A percentile compares a stretch with the other conserved stretches of the same genome.
Conservation (phyloP, 768 basidiomycete genomes). For the Termitomyces sp. region DNA sequence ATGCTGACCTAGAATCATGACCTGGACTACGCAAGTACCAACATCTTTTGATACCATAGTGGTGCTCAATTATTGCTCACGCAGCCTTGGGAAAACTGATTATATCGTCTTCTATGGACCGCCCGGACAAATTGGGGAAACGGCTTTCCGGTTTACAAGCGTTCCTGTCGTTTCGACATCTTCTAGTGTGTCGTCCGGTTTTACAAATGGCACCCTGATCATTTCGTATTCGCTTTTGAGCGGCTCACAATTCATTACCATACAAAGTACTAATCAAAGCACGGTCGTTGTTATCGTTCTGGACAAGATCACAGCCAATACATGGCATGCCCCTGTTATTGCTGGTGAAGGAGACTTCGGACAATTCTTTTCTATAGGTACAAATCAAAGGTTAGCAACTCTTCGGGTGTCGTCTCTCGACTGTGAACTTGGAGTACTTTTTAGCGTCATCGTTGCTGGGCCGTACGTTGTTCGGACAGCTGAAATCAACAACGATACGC, state of each 20-base stretch:
- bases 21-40: conserved; percentile 45
- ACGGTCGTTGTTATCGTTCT: conserved; percentile 30
- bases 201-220: conserved; percentile 33
- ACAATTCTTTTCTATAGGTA: conserved; percentile 41
- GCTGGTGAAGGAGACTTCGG: conserved; percentile 30
- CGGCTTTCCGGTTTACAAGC: conserved; percentile 31
- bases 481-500: conserved; percentile 30
- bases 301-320: conserved; percentile 45
- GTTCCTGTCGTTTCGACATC: conserved; percentile 25
- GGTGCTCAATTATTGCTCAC: background rate
- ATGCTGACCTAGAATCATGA: conserved; percentile 36
- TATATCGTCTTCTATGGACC: conserved; percentile 42
- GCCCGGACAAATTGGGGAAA: conserved; percentile 39
- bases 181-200: conserved; percentile 27
- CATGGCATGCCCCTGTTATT: conserved; percentile 48
- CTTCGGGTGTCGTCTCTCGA: background rate
- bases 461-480: conserved; percentile 54
- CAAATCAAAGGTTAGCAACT: conserved; percentile 33
- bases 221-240: conserved; percentile 30
- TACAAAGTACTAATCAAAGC: conserved; percentile 23
- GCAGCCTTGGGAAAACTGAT: conserved; percentile 37
- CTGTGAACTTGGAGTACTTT: background rate
- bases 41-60: background rate
- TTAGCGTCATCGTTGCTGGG: conserved; percentile 41
- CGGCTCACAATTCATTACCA: conserved; percentile 30